Conservation (phyloP, 1,284 basidiomycete species). For the Melampsora americana region DNA sequence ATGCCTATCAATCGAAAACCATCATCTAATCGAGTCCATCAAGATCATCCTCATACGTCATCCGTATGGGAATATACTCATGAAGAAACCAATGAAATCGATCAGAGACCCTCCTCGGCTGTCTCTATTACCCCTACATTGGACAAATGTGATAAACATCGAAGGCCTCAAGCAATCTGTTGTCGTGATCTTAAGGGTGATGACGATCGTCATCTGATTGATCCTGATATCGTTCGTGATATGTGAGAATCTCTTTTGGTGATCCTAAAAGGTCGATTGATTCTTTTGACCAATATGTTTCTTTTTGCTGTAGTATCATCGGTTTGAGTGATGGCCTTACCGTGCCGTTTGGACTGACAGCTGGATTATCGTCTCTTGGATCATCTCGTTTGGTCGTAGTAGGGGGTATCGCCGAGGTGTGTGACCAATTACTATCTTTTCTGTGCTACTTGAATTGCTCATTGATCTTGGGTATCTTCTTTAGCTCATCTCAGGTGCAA, state of each 20-base stretch:
- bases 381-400: conserved; percentile 82
- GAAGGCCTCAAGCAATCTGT: conserved; percentile 21
- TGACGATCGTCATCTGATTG: conserved; percentile 72
- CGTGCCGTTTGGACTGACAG: conserved; percentile 83
- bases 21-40: too few species aligned
- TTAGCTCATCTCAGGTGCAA: conserved; percentile 80
- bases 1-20: too few species aligned
- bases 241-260: conserved; percentile 60
- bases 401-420: conserved; percentile 75
- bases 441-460: not conserved
- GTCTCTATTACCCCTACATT: not conserved
- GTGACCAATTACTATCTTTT: conserved; percentile 46
- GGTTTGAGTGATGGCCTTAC: conserved; percentile 94
- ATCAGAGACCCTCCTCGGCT: too few species aligned
- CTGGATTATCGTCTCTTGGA: conserved; percentile 84
- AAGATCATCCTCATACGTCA: too few species aligned
- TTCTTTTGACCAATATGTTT: not conserved
- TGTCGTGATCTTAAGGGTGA: conserved; percentile 51
- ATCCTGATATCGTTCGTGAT: conserved; percentile 82
- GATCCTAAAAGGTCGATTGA: conserved; percentile 9
- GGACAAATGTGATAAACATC: conserved; percentile 32
- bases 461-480: conserved; percentile 43
- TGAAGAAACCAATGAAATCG: too few species aligned
- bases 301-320: conserved; percentile 65
- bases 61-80: too few species aligned